Evolutionary conservation across 768 basidiomycete species (phyloP).

Genomic region (Tubosaeta sp.): DNA sequence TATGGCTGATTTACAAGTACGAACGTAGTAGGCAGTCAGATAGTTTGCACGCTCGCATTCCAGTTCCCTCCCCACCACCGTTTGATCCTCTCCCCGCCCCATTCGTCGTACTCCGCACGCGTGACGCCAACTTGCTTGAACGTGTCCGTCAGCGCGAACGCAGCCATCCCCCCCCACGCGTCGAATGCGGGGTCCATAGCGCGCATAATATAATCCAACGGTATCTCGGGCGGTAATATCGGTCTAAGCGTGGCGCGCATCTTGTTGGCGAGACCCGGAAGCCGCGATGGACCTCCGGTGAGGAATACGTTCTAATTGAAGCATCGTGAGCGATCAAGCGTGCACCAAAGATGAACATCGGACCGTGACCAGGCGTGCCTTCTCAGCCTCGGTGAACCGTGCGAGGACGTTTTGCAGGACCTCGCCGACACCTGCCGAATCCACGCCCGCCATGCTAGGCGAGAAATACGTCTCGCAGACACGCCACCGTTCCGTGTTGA

Average conservation of each 20-base stretch:
- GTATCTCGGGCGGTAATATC: slow-evolving; percentile 78
- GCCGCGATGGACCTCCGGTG: slow-evolving; percentile 75
- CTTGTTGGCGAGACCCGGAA: slow-evolving; percentile 65
- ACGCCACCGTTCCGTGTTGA: slow-evolving; percentile 87
- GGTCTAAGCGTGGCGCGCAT: slow-evolving; percentile 76
- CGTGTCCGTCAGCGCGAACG: slow-evolving; percentile 55
- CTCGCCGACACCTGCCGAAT: slow-evolving; percentile 93
- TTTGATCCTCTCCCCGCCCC: slow-evolving; percentile 82
- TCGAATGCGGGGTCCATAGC: slow-evolving; percentile 69
- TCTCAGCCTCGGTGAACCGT: slow-evolving; percentile 64
- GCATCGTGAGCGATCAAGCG: neutral
- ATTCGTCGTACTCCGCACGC: slow-evolving; percentile 82
- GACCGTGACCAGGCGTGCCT: slow-evolving; percentile 73
- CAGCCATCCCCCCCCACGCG: slow-evolving; percentile 93
- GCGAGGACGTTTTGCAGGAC: slow-evolving; percentile 80
- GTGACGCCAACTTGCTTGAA: slow-evolving; percentile 60
- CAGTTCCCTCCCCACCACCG: slow-evolving; percentile 94
- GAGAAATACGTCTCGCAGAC: slow-evolving; percentile 92
- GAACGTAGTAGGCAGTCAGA: no score
- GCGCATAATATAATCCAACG: slow-evolving; percentile 50
- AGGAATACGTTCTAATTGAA: slow-evolving; percentile 78
- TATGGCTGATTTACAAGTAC: no score
- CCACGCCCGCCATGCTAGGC: slow-evolving; percentile 90
- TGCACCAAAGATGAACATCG: slow-evolving; percentile 5
- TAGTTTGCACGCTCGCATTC: slow-evolving; percentile 38